Evolutionary conservation across 2,329 filamentous ascomycete genomes (phyloP), one percentile per base, ranked within the genome.

Genomic region (Ciborinia camelliae): DNA sequence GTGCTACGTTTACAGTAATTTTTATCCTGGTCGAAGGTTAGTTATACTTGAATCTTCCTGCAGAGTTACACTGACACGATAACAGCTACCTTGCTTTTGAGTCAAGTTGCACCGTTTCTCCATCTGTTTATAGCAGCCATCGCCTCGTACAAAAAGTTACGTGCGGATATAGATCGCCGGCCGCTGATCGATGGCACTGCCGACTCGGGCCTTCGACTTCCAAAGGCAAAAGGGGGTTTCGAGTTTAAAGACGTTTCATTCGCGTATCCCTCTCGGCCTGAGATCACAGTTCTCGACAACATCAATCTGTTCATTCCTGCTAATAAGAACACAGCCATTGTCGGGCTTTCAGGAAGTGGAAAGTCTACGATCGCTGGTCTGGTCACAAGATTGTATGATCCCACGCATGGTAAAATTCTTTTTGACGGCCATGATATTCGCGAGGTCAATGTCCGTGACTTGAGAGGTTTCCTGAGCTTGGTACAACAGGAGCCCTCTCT

Each of bases 101-200:
- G 86, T 37, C 81, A 82, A 61, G 84, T 88, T 58, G 86, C 85
- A 0, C 87, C 87, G 0, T 81, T 88, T 57, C 76, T 90, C 18
- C 84, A 86, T 18, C 81, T 86, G 14, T 83, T 89, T 39, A 82
- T 83, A 1, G 79, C 81, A 39, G 86, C 86, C 0, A 80, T 84
- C 2, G 80, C 84, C 1, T 76, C 86, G 0, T 90, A 84, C 69
- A 76, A 82, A 64, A 85, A 86, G 58, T 76, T 90, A 6, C 45
- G 57, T 7, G 62, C 58, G 41, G 67, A 67, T n/a, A 70, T 72
- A 43, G 53, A 71, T 43, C 64, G 67, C 47, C 55, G 62, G 18
- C 63, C 71, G 14, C 45, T 66, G 20, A 68, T 71, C 15, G 69
- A 71, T 55, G 70, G 68, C 6, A 71, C 69, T 12, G 57, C 59